These are phyloP conservation scores for Trametes elegans DNA, from an alignment of 768 basidiomycete species.

Conservation along the genomic window DNA sequence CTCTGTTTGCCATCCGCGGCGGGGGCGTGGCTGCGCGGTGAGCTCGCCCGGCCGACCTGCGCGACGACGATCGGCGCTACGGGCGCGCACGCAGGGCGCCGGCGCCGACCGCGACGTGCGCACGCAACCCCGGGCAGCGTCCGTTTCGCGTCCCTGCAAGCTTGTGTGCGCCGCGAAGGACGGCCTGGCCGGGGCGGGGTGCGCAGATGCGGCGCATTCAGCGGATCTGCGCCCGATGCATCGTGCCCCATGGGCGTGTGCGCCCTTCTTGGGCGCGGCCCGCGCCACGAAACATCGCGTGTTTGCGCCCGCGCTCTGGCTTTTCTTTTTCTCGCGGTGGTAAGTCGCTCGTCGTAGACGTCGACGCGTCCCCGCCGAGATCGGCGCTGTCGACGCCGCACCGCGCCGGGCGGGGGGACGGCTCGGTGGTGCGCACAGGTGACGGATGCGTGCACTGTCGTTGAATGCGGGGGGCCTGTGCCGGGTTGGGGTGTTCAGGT, in stretches of 20 bases:
- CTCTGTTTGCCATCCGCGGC: not conserved
- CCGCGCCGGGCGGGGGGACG: not conserved
- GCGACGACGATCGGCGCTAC: constrained; percentile 7
- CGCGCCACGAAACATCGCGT: no score
- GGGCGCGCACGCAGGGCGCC: not conserved
- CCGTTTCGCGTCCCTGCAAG: no score
- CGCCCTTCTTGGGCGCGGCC: not conserved
- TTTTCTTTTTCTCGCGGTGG: not conserved
- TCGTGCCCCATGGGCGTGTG: no score
- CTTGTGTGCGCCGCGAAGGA: not conserved
- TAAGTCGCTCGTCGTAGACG: not conserved
- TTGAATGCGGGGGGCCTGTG: not conserved
- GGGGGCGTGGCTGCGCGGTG: not conserved
- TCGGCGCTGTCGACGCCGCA: not conserved
- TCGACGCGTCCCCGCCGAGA: constrained; percentile 1
- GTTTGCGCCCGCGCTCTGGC: no score
- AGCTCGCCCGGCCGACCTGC: not conserved
- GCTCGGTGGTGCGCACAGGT: not conserved
- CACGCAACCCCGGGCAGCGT: no score
- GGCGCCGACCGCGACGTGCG: not conserved
- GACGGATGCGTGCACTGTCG: not conserved
- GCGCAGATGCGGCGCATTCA: not conserved
- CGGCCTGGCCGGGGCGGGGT: not conserved
- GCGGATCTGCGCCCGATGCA: not conserved
- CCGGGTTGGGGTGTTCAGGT: no score